A percentile compares a stretch with the other conserved stretches of the same genome.
Conservation (phyloP, 2,329 filamentous ascomycete genomes). For the Colletotrichum liriopes region DNA sequence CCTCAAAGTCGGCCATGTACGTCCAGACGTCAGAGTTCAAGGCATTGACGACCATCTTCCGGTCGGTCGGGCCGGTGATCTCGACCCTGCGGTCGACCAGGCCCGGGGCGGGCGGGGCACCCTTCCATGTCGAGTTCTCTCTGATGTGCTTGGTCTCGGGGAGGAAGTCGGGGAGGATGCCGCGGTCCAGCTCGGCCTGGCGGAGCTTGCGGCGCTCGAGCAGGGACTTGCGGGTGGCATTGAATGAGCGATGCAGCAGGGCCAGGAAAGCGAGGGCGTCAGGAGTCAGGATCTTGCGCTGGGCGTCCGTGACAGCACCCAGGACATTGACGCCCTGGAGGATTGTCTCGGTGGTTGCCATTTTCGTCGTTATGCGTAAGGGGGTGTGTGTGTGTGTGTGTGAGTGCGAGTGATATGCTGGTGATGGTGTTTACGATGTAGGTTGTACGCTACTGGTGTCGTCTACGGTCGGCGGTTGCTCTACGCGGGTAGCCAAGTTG, state of each 20-base stretch:
- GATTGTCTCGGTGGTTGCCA: slow-evolving; percentile 81
- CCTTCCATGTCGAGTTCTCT: slow-evolving; percentile 94
- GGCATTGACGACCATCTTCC: slow-evolving; percentile 99
- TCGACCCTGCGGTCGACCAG: slow-evolving; percentile 94
- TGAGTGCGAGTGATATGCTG: slow-evolving; percentile 1
- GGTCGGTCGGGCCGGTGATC: slow-evolving; percentile 96
- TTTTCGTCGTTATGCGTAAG: slow-evolving; percentile 54
- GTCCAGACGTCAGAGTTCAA: slow-evolving; percentile 97
- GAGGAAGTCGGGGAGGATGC: slow-evolving; percentile 91
- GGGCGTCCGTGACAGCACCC: slow-evolving; percentile 82
- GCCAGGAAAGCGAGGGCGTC: slow-evolving; percentile 93
- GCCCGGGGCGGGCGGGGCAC: slow-evolving; percentile 90
- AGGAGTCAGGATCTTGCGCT: slow-evolving; percentile 92
- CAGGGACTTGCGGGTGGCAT: slow-evolving; percentile 87
- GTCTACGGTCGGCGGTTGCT: slow-evolving; percentile 8
- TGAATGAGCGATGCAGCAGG: slow-evolving; percentile 95
- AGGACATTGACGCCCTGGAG: slow-evolving; percentile 66
- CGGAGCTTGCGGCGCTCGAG: slow-evolving; percentile 88
- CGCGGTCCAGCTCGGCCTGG: slow-evolving; percentile 94
- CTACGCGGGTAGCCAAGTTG: slow-evolving; percentile 1
- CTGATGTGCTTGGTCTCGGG: slow-evolving; percentile 96
- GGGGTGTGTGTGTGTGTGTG: background rate
- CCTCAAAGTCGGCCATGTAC: slow-evolving; percentile 99
- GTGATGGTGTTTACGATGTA: slow-evolving; percentile 26
- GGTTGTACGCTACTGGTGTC: background rate